Base-by-base conservation (phyloP, 1,139 yeast species). In the Hanseniaspora sp. region DNA sequence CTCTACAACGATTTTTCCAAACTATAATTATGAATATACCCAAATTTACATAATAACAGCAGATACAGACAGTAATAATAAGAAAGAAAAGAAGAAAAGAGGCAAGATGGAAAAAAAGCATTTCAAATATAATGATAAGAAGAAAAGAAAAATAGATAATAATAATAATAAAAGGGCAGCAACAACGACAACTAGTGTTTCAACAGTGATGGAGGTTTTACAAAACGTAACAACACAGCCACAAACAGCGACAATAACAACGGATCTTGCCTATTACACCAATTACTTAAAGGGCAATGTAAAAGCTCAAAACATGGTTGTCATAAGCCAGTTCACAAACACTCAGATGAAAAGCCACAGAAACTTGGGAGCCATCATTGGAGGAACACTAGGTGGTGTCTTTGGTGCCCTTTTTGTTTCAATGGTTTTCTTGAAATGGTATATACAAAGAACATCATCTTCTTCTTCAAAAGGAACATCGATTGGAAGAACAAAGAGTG, bases 321-420 rank as follows among this genome's bases (percentile, higher is more conserved):
- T 48, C 30, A 35, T 39, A 7, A 23, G 1, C 17, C 43, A 38
- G 13, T 52, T 7, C 41, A 34, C 51, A 29, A 30, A 23, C n/a
- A 41, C 29, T 35, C 6, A 11, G 4, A 1, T 39, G 23, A 29
- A 15, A 39, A 29, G 9, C 2, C 34, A 41, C n/a, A 34, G 23
- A n/a, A 30, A 47, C 18, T 39, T 39, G 33, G 46, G 45, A 2
- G 44, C 47, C 2, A 44, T 17, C 7, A 15, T 54, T 6, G 56
- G 56, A 11, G 51, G 49, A 13, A 54, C 51, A 5, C 8, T 54
- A 5, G 56, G 56, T 28, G 51, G 53, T 39, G 44, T 54, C n/a
- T 42, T 51, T 48, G 56, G 53, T n/a, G 42, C 42, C 7, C 11
- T 54, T 7, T 29, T 54, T 5, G 8, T 54, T 11, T 31, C 37